Base-by-base conservation (phyloP, 2,329 filamentous ascomycete genomes). In the Epichloe coenophiala region DNA sequence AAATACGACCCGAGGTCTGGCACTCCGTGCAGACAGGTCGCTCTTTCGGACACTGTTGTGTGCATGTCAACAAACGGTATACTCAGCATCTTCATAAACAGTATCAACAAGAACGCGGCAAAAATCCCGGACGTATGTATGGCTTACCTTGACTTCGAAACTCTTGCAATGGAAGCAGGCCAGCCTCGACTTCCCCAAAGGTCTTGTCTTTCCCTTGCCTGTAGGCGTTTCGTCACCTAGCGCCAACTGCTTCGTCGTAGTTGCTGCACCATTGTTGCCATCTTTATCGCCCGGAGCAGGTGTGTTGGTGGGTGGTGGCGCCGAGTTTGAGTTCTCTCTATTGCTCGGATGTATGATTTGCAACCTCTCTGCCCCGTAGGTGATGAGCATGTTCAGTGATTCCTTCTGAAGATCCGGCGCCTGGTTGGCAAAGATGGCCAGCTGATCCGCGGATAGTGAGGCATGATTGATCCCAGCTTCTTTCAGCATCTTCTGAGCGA, bases 351-450 rank as follows among this genome's bases (percentile, higher is more conserved):
- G 76, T 5, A 81, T 73, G 46, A 81, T 80, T 11, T 74, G 69
- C 23, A 81, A 62, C 13, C 73, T 66, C 58, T 80, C 76, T 6
- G 78, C 77, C 19, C 78, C 78, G 50, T 80, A 80, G 57, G 71
- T 73, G 1, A 71, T 68, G 11, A 81, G 66, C 76, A 81, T 77
- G 1, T 66, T 69, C 13, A 81, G 62, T 1, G 78, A 81, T 49
- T 76, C 70, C 48, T 66, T 64, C 55, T 81, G 78, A 5, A 80
- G 61, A 3, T 73, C 68, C 0, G 77, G 76, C 1, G 76, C 72
- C 61, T 81, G 78, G 50, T 81, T 81, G 8, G 77, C 68, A 55
- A 81, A 78, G 15, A 80, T 81, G 55, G 66, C 72, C 53, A 81
- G 78, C 57, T 81, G 77, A 44, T 80, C 77, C 4, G 62, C 54